These are phyloP conservation scores for Papiliotrema laurentii DNA, from an alignment of 1,284 basidiomycete species.

Conservation along the genomic window DNA sequence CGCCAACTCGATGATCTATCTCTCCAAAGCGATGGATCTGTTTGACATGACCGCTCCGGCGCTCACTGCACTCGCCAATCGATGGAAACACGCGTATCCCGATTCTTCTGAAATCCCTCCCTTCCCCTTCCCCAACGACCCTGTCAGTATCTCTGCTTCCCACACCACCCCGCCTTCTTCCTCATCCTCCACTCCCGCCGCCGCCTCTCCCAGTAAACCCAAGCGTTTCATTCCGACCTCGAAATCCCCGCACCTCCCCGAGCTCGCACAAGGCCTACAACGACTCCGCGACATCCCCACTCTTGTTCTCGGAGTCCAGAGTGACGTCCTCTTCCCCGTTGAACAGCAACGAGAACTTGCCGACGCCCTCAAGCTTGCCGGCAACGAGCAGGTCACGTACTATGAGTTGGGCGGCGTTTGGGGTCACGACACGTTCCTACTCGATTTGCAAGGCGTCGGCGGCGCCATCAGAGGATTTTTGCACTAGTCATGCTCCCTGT, in stretches of 20 bases:
- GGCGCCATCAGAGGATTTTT: constrained; percentile 75
- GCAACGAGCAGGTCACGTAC: constrained; percentile 83
- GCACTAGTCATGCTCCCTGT: too few relatives aligned
- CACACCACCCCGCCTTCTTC: constrained; percentile 3
- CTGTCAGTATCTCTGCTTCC: constrained; percentile 27
- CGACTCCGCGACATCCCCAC: constrained; percentile 74
- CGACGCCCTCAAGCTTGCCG: constrained; percentile 84
- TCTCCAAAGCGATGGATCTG: constrained; percentile 98
- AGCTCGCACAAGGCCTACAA: constrained; percentile 74
- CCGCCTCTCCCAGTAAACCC: constrained; percentile 6
- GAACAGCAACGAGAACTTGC: constrained; percentile 95
- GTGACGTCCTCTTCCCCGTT: constrained; percentile 93
- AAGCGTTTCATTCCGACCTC: constrained; percentile 53
- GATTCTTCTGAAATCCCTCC: constrained; percentile 19
- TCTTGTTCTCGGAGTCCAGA: constrained; percentile 90
- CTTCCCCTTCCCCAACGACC: constrained; percentile 44
- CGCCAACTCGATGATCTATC: constrained; percentile 97
- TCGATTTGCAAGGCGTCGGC: constrained; percentile 72
- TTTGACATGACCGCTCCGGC: constrained; percentile 90
- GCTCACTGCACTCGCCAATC: constrained; percentile 60
- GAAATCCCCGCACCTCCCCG: constrained; percentile 65
- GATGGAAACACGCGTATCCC: constrained; percentile 39
- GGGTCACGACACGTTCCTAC: constrained; percentile 95
- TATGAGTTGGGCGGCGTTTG: constrained; percentile 97
- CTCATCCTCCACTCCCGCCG: constrained; percentile 38